Evolutionary conservation across 2,329 filamentous ascomycete genomes (phyloP).

Genomic region (Alternaria gaisen): DNA sequence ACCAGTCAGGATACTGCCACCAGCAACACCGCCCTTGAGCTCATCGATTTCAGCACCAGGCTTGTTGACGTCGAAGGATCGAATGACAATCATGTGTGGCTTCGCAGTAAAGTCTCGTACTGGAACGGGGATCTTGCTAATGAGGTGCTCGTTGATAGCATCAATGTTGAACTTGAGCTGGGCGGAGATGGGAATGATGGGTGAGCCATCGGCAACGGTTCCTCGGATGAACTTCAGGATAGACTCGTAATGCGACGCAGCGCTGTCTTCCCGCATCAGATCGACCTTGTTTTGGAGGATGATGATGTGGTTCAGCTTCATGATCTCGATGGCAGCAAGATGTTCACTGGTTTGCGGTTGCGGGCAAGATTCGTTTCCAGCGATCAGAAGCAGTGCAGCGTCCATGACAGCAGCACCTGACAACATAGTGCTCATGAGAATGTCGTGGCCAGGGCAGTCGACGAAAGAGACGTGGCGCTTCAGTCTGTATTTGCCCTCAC

Average conservation of each 20-base stretch:
- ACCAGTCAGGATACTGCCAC: constrained; percentile 95
- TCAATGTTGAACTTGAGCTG: constrained; percentile 99
- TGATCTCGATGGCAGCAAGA: constrained; percentile 98
- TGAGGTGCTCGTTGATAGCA: constrained; percentile 94
- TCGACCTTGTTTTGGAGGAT: constrained; percentile 99
- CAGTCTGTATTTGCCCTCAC: constrained; percentile 84
- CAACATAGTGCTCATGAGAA: constrained; percentile 99
- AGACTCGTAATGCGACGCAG: constrained; percentile 92
- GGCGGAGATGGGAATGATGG: constrained; percentile 95
- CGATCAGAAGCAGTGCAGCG: constrained; percentile 92
- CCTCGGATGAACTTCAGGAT: constrained; percentile 99
- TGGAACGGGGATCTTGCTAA: constrained; percentile 93
- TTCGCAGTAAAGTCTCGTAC: constrained; percentile 88
- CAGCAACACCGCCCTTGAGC: constrained; percentile 97
- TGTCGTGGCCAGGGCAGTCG: constrained; percentile 99
- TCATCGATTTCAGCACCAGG: constrained; percentile 98
- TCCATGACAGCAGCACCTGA: constrained; percentile 99
- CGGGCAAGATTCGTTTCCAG: constrained; percentile 97
- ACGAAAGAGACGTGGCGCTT: constrained; percentile 79
- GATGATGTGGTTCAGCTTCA: constrained; percentile 99
- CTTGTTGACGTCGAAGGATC: constrained; percentile 99
- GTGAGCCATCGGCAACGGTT: constrained; percentile 92
- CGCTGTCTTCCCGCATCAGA: constrained; percentile 94
- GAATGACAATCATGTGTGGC: constrained; percentile 98
- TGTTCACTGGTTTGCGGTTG: constrained; percentile 99